Evolutionary conservation across 2,329 filamentous ascomycete genomes (phyloP), one percentile per base, ranked within the genome.

Genomic region (Aspergillus neoniger): DNA sequence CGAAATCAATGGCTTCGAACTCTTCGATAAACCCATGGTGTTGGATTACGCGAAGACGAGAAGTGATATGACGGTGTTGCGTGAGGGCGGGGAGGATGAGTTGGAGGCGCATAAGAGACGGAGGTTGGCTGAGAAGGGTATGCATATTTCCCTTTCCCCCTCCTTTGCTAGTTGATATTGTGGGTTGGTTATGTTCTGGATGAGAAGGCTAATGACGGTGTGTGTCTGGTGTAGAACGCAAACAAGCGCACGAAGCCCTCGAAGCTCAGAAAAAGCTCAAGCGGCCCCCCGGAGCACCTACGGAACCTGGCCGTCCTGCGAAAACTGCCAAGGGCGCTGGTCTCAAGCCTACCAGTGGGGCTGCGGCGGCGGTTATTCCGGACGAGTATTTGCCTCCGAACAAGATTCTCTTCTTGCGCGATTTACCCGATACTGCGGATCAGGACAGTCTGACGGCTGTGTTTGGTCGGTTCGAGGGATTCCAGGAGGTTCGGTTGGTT

Each of bases 311-410:
- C n/a, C 86, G 89, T 52, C 86, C 89, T 0, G 80, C 85, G 57
- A 94, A 94, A 81, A 83, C 88, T 15, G 83, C 85, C n/a, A 85
- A 88, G 69, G 87, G 87, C 44, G 81, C 85, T 23, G 91, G 91
- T 36, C 86, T 94, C 80, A 96, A 96, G 75, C 86, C 91, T 5
- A 90, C 89, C 1, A 87, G 86, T 60, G 84, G 87, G 5, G 82
- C 86, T 14, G 83, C 87, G 1, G 83, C 88, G 3, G 84, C 90
- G 10, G 89, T 92, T 58, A 88, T 98, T 17, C 92, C 93, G n/a
- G 95, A 98, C 84, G 95, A 99, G 79, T 98, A 96, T 77, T 86
- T 98, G 4, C 94, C 94, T 4, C 94, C 95, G 38, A 98, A 98
- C 85, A 97, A 96, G 81, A 96, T 92, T 67, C 85, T 99, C 38